Percentiles rank a stretch among this genome's conserved stretches.
phyloP scores from a whole-genome alignment of 176 grass and related monocot genomes.

The Aegilops speltoides region DNA sequence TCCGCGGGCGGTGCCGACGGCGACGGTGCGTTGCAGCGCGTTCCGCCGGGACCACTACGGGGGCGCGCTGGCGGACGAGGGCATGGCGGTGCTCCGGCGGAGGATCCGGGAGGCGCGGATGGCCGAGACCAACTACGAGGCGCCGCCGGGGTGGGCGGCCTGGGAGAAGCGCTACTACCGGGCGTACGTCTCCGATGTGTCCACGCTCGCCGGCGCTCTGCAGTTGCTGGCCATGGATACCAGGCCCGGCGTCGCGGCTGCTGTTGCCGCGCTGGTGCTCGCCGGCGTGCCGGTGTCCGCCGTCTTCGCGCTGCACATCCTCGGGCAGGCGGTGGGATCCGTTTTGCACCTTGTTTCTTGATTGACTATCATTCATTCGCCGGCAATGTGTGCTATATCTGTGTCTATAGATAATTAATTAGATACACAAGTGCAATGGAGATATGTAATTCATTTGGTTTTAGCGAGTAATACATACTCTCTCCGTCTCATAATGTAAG shows the following conservation, averaged over 20 bases:
- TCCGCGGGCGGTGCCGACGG: neutral
- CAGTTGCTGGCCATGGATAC: conserved; percentile 54
- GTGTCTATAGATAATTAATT: no score
- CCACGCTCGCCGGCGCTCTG: conserved; percentile 43
- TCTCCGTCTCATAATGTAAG: no score
- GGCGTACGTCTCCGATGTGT: conserved; percentile 60
- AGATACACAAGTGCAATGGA: no score
- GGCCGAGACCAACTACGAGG: conserved; percentile 61
- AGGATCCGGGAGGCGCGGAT: conserved; percentile 61
- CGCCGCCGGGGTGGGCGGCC: conserved; percentile 48
- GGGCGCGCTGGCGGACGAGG: conserved; percentile 50
- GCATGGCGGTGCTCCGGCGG: conserved; percentile 65
- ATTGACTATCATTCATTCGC: neutral
- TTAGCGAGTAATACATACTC: no score
- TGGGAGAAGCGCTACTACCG: conserved; percentile 79
- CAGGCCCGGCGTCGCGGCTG: conserved; percentile 49
- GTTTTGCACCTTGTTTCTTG: conserved; percentile 21
- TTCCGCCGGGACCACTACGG: conserved; percentile 17
- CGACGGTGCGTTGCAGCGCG: neutral
- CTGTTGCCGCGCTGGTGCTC: conserved; percentile 23
- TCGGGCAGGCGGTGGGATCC: conserved; percentile 5
- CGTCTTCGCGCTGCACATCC: conserved; percentile 28
- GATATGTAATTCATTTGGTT: no score
- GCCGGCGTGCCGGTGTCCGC: conserved; percentile 53
- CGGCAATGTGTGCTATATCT: neutral